phyloP scores from a whole-genome alignment of 257 asterid species.

The Leonotis leonurus region DNA sequence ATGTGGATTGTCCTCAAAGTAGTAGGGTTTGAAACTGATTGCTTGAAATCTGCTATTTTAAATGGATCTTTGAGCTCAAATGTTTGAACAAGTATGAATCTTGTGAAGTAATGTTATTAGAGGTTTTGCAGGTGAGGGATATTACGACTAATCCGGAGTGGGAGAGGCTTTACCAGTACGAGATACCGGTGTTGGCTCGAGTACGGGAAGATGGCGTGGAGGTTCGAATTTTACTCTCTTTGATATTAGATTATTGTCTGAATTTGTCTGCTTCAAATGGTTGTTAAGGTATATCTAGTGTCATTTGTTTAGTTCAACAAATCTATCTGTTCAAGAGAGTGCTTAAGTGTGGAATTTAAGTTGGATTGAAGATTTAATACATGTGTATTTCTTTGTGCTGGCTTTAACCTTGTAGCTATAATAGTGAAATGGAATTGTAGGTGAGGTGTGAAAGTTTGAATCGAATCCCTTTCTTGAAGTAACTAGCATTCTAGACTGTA shows the following conservation, averaged over 20 bases:
- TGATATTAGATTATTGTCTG: not conserved
- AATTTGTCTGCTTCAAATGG: not conserved
- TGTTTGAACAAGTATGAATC: not conserved
- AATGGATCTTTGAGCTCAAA: slow-evolving; percentile 14
- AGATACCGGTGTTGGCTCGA: slow-evolving; percentile 86
- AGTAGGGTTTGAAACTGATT: not conserved
- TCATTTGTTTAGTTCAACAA: not conserved
- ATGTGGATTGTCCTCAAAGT: not conserved
- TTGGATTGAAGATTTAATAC: not conserved
- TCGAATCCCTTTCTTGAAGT: not conserved
- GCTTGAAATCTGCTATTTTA: not conserved
- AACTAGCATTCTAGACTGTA: not conserved
- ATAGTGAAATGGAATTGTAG: too few species aligned
- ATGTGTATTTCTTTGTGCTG: not conserved
- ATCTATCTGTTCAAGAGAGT: not conserved
- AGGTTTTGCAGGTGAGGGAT: slow-evolving; percentile 55
- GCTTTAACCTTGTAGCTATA: not conserved
- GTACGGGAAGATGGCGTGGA: slow-evolving; percentile 71
- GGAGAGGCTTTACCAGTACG: slow-evolving; percentile 92
- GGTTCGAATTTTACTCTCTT: slow-evolving; percentile 31
- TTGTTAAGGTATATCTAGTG: not conserved
- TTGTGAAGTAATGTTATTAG: slow-evolving; percentile 1
- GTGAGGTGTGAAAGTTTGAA: too few species aligned
- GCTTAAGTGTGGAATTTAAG: not conserved
- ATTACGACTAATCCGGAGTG: slow-evolving; percentile 72